phyloP scores from a whole-genome alignment of 2,329 filamentous ascomycete genomes.

The Aspergillus sp. region DNA sequence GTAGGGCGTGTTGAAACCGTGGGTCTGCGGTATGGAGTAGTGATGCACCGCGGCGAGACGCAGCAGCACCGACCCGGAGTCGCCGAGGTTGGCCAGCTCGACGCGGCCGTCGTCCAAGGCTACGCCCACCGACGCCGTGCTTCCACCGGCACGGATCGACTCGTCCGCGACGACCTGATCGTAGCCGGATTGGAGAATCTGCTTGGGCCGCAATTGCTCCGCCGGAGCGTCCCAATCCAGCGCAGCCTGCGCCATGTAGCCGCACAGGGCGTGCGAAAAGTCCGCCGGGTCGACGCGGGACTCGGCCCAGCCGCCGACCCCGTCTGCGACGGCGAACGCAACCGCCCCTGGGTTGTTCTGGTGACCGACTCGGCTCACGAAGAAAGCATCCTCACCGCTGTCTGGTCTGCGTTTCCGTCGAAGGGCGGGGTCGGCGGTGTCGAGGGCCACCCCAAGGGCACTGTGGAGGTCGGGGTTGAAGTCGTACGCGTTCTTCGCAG shows the following conservation, averaged over 20 bases:
- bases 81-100: slow-evolving; percentile 89
- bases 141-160: slow-evolving; percentile 75
- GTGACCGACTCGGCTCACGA: slow-evolving; percentile 76
- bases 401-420: slow-evolving; percentile 64
- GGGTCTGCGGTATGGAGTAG: slow-evolving; percentile 82
- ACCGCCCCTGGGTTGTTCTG: slow-evolving; percentile 48
- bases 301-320: slow-evolving; percentile 92
- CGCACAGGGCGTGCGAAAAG: slow-evolving; percentile 90
- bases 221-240: slow-evolving; percentile 50
- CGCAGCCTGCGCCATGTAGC: slow-evolving; percentile 82
- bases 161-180: slow-evolving; percentile 73
- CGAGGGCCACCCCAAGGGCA: slow-evolving; percentile 34
- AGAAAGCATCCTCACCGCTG: slow-evolving; percentile 95
- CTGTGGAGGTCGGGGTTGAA: slow-evolving; percentile 57
- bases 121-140: slow-evolving; percentile 86
- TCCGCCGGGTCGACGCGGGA: slow-evolving; percentile 91
- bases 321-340: slow-evolving; percentile 87
- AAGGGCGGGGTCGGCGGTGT: slow-evolving; percentile 47
- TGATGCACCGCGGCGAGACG: slow-evolving; percentile 81
- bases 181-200: slow-evolving; percentile 80
- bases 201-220: slow-evolving; percentile 55
- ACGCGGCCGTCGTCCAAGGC: slow-evolving; percentile 69
- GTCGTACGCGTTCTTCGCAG: slow-evolving; percentile 66
- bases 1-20: slow-evolving; percentile 96
- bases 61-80: slow-evolving; percentile 88